phyloP scores from a whole-genome alignment of 2,329 filamentous ascomycete species.

The Hymenoscyphus salicellus region DNA sequence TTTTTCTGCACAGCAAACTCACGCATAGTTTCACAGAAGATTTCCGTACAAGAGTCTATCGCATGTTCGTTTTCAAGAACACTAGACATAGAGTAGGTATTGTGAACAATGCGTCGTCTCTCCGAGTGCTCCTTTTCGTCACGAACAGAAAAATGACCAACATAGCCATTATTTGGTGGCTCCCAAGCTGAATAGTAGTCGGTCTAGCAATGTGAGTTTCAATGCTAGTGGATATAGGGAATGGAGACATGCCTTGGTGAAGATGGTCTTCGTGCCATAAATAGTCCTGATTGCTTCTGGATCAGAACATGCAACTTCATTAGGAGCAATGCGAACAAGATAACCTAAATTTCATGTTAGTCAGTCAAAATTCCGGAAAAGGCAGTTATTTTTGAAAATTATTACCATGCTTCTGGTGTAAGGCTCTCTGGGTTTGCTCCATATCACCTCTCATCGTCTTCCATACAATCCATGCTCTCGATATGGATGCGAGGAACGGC shows the following conservation, averaged over 20 bases:
- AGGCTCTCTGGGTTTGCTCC: neutral
- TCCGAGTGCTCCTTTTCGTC: constrained; percentile 34
- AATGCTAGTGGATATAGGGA: neutral
- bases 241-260: neutral
- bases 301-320: neutral
- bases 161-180: neutral
- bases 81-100: neutral
- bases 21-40: neutral
- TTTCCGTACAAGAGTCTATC: neutral
- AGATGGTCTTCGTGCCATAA: neutral
- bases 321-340: neutral
- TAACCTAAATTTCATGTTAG: neutral
- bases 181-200: neutral
- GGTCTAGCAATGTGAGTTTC: neutral
- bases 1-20: neutral
- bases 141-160: neutral
- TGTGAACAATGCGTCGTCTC: neutral
- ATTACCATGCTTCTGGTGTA: neutral
- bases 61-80: neutral
- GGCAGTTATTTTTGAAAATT: neutral
- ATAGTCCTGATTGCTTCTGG: neutral
- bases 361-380: neutral
- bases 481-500: neutral
- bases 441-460: neutral
- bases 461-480: neutral